Base-by-base conservation (phyloP, 129 eudicot genomes). In the Smallanthus sonchifolius region DNA sequence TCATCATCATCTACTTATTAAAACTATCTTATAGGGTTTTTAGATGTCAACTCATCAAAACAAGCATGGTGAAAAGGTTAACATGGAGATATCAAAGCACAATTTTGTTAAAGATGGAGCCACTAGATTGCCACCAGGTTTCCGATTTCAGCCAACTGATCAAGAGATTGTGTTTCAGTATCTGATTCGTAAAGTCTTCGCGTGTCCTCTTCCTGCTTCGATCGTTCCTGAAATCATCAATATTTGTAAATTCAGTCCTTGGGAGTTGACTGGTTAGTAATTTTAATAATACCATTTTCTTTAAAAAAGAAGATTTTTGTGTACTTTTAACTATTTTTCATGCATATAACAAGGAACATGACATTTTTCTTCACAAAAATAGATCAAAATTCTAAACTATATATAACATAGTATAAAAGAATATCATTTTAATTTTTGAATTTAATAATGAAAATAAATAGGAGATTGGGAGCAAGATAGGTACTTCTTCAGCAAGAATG, bases 91-190 rank as follows among this genome's bases (percentile, higher is more conserved):
- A 76, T 82, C 83, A 70, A 87, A 73, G 78, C 82, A 86, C 54
- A 89, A 89, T 71, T 84, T 87, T 81, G 95, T 90, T 30, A 83
- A 71, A 82, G 93, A 89, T 73, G 89, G 91, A 51, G 84, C 75
- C 19, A 81, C 60, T 16, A 86, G 82, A 72, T 51, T 92, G 77
- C 98, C 98, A 0, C 98, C 98, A 4, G 98, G 98, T 17, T 89
- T 92, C 67, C 81, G 95, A 64, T 92, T 92, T 73, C 90, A 92
- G 72, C 98, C 98, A 4, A 92, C 95, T 2, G 98, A 92, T 43
- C 90, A 92, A 81, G 96, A 92, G 83, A 85, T 92, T 63, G 87
- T 92, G 19, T 90, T 92, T 42, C 90, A 92, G 75, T 92, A 92
- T 84, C 78, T 92, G 85, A 81, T 81, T 11, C 87, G 96, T 63